These are phyloP conservation scores for Solanum hybrid DNA, from an alignment of 305 asterid species.

Conservation along the genomic window DNA sequence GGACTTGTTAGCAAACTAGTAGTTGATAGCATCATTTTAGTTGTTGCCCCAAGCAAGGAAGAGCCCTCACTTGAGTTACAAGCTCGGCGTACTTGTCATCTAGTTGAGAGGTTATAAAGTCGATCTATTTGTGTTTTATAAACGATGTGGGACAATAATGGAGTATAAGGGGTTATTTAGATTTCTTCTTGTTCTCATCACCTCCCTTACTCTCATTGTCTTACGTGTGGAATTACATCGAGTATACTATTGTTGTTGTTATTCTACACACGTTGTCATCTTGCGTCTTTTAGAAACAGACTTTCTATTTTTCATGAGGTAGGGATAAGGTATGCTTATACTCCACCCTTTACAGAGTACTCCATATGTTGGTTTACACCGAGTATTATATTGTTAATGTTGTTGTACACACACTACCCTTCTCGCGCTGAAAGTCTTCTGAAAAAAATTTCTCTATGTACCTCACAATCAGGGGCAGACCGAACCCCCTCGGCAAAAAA, in stretches of 20 bases:
- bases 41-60: neutral
- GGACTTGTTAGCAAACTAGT: neutral
- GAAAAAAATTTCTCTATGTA: too few relatives aligned
- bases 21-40: neutral
- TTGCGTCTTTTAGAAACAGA: neutral
- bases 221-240: too few relatives aligned
- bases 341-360: neutral
- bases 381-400: neutral
- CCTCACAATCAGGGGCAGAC: too few relatives aligned
- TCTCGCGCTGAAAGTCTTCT: too few relatives aligned
- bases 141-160: neutral
- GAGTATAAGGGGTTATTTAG: neutral
- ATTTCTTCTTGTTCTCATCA: neutral
- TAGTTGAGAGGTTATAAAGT: neutral
- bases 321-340: neutral
- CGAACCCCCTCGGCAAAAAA: too few relatives aligned
- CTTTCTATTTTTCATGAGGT: neutral
- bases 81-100: neutral
- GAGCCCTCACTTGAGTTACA: neutral
- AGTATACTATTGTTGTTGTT: too few relatives aligned
- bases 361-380: neutral
- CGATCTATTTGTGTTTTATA: neutral
- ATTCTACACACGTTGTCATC: neutral
- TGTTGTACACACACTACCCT: too few relatives aligned
- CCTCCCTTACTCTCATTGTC: neutral